A percentile compares a stretch with the other conserved stretches of the same genome.
Conservation (phyloP, 2,329 filamentous ascomycete genomes). For the Zymoseptoria ardabiliae region DNA sequence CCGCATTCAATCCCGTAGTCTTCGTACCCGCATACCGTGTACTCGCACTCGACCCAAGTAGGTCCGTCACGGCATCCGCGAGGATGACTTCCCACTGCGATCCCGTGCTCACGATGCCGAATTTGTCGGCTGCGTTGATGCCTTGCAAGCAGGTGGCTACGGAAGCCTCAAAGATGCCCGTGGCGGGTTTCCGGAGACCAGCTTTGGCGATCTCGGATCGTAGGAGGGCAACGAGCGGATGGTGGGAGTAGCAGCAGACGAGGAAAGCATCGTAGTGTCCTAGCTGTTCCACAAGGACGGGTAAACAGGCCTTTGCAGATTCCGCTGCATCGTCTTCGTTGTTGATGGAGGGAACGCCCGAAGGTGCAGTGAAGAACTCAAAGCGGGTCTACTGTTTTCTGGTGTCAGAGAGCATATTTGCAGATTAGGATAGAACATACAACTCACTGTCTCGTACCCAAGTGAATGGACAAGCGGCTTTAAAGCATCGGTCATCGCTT, state of each 20-base stretch:
- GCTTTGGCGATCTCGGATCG: constrained; percentile 17
- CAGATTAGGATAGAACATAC: too few relatives aligned
- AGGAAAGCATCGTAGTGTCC: constrained; percentile 65
- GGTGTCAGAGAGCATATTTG: too few relatives aligned
- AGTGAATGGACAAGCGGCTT: constrained; percentile 42
- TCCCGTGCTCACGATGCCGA: constrained; percentile 86
- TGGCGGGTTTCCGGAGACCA: constrained; percentile 47
- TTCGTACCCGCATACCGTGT: constrained; percentile 65
- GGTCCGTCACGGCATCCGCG: constrained; percentile 53
- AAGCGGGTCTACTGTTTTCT: constrained; percentile 40
- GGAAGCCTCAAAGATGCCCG: constrained; percentile 83
- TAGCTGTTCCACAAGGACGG: constrained; percentile 43
- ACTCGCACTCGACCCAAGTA: constrained; percentile 48
- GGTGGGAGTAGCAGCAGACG: constrained; percentile 81
- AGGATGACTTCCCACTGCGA: constrained; percentile 74
- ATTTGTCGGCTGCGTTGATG: constrained; percentile 47
- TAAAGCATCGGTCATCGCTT: constrained; percentile 63
- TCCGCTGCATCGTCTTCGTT: constrained; percentile 58
- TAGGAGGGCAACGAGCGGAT: constrained; percentile 58
- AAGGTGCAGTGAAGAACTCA: constrained; percentile 59
- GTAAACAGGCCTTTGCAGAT: constrained; percentile 57
- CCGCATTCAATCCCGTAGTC: constrained; percentile 72
- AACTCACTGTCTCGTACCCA: constrained; percentile 36
- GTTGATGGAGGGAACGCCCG: constrained; percentile 72
- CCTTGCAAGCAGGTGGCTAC: constrained; percentile 57